phyloP scores from a whole-genome alignment of 176 grass and related monocot genomes.

The Aegilops speltoides region DNA sequence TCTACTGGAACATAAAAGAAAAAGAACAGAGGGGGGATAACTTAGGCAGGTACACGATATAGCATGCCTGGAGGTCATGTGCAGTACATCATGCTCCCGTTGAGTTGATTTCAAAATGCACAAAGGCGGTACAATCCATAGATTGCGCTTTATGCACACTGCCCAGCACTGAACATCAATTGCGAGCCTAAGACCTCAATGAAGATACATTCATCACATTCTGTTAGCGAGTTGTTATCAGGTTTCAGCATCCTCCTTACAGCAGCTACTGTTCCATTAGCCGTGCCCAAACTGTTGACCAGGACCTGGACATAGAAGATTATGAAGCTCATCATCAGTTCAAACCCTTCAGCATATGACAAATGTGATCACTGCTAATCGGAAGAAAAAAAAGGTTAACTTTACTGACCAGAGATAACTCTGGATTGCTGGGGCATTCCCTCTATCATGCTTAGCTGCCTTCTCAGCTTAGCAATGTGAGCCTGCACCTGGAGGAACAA shows the following conservation, averaged over 20 bases:
- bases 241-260: constrained; percentile 35
- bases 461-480: constrained; percentile 89
- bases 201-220: not conserved
- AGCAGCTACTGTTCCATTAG: constrained; percentile 11
- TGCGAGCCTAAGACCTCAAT: constrained; percentile 10
- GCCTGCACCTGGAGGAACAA: constrained; percentile 67
- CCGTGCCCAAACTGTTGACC: constrained; percentile 53
- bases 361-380: not conserved
- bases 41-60: no score
- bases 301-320: constrained; percentile 30
- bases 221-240: constrained; percentile 22
- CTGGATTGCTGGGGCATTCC: constrained; percentile 70
- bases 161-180: not conserved
- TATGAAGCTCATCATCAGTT: constrained; percentile 14
- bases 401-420: constrained; percentile 69
- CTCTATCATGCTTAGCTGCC: constrained; percentile 90
- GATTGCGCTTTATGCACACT: constrained; percentile 6
- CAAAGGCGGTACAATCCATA: not conserved
- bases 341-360: not conserved
- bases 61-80: no score
- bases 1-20: not conserved
- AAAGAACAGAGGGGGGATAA: no score
- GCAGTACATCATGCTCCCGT: no score
- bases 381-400: not conserved
- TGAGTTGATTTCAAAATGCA: not conserved